These are phyloP conservation scores for Alternaria longipes DNA, from an alignment of 2,329 filamentous ascomycete genomes.

Conservation along the genomic window DNA sequence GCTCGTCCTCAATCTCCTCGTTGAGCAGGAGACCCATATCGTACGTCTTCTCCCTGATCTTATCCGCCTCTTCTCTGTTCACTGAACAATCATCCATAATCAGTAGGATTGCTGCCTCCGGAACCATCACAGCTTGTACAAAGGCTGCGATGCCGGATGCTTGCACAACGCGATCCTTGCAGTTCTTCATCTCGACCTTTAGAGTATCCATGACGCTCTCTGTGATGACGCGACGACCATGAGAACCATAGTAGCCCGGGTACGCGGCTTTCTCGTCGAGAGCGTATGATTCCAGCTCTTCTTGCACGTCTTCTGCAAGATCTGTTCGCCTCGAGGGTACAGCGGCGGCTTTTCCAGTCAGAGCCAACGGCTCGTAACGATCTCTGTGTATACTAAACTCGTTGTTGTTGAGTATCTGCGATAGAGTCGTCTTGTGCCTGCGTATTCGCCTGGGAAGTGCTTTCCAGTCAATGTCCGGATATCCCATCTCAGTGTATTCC, in stretches of 20 bases:
- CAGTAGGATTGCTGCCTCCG: constrained; percentile 68
- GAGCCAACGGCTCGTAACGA: constrained; percentile 33
- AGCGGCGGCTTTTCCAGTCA: constrained; percentile 38
- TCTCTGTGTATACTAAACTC: constrained; percentile 21
- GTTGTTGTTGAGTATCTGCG: constrained; percentile 66
- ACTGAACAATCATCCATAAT: constrained; percentile 67
- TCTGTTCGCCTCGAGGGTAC: constrained; percentile 52
- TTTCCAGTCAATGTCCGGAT: constrained; percentile 77
- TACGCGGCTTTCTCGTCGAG: constrained; percentile 31
- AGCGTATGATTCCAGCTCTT: constrained; percentile 40
- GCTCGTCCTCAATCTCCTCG: constrained; percentile 67
- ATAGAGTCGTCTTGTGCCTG: constrained; percentile 64
- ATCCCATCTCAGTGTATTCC: constrained; percentile 64
- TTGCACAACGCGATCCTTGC: constrained; percentile 43
- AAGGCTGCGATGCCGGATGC: constrained; percentile 44
- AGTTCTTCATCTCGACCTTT: constrained; percentile 36
- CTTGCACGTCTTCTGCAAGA: constrained; percentile 50
- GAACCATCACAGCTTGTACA: constrained; percentile 68
- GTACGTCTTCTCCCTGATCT: constrained; percentile 72
- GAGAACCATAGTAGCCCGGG: constrained; percentile 82
- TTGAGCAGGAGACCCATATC: constrained; percentile 73
- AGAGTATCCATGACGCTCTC: constrained; percentile 49
- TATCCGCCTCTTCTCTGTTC: constrained; percentile 55
- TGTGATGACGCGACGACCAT: constrained; percentile 76
- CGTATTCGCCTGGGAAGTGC: constrained; percentile 67